phyloP scores from a whole-genome alignment of 2,329 filamentous ascomycete genomes.

The Pseudocercospora macadamiae region DNA sequence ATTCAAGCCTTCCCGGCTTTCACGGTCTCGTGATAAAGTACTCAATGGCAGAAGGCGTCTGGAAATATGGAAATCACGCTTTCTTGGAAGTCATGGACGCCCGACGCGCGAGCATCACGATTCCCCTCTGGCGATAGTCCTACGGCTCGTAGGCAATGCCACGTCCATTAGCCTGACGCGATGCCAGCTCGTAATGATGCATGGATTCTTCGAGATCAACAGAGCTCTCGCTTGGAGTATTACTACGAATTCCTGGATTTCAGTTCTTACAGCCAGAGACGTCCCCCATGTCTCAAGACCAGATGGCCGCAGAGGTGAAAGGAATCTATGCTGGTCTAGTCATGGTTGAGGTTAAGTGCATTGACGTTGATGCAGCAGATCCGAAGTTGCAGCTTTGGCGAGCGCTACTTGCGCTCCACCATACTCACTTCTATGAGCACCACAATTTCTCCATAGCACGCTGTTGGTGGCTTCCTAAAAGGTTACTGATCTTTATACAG shows the following conservation, averaged over 20 bases:
- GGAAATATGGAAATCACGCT: slow-evolving; percentile 80
- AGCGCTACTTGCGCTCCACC: slow-evolving; percentile 77
- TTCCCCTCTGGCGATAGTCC: too few relatives aligned
- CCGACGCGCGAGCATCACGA: too few relatives aligned
- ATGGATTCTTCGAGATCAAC: too few relatives aligned
- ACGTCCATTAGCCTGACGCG: too few relatives aligned
- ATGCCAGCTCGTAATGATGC: too few relatives aligned
- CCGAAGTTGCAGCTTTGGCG: slow-evolving; percentile 72
- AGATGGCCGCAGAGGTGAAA: slow-evolving; percentile 79
- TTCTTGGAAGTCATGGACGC: slow-evolving; percentile 54
- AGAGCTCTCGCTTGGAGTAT: too few relatives aligned
- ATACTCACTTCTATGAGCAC: slow-evolving; percentile 59
- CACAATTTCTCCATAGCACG: slow-evolving; percentile 63
- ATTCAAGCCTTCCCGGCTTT: slow-evolving; percentile 67
- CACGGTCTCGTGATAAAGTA: slow-evolving; percentile 76
- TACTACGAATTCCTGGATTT: too few relatives aligned
- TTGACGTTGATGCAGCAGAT: slow-evolving; percentile 71
- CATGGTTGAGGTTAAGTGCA: slow-evolving; percentile 86
- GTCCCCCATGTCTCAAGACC: slow-evolving; percentile 68
- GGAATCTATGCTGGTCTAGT: slow-evolving; percentile 81
- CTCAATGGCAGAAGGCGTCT: slow-evolving; percentile 90
- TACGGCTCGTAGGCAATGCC: too few relatives aligned
- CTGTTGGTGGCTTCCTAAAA: too few relatives aligned
- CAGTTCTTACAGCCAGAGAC: slow-evolving; percentile 32
- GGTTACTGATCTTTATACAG: too few relatives aligned